phyloP scores from a whole-genome alignment of 805 yeast genomes.

The Candida loeiensis region DNA sequence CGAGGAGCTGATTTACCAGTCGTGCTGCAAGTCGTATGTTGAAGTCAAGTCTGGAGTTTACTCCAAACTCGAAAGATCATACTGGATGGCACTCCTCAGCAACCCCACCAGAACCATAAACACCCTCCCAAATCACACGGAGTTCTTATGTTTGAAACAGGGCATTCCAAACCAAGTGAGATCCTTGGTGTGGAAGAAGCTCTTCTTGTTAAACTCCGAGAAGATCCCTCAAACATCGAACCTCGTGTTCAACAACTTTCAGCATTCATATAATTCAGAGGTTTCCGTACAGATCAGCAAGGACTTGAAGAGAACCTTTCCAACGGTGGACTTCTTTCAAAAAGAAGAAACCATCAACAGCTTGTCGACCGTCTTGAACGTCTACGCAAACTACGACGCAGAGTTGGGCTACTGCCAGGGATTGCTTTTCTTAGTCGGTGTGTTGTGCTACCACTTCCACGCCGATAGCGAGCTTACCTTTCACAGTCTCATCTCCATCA shows the following conservation, averaged over 20 bases:
- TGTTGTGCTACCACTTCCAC: constrained; percentile 42
- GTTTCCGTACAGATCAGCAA: constrained; percentile 47
- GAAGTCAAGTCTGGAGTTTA: constrained; percentile 13
- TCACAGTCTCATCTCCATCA: constrained; percentile 51
- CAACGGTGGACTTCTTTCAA: constrained; percentile 47
- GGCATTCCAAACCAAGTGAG: constrained; percentile 46
- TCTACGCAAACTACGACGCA: constrained; percentile 59
- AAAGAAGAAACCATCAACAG: constrained; percentile 39
- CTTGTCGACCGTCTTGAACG: constrained; percentile 55
- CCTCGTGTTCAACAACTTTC: constrained; percentile 36
- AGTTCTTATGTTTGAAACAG: constrained; percentile 39
- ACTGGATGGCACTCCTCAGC: constrained; percentile 44
- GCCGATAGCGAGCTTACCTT: constrained; percentile 40
- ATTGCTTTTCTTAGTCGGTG: constrained; percentile 58
- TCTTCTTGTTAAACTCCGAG: constrained; percentile 29
- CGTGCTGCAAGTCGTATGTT: constrained; percentile 27
- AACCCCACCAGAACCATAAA: constrained; percentile 43
- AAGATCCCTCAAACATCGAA: constrained; percentile 33
- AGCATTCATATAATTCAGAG: constrained; percentile 39
- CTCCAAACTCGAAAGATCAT: constrained; percentile 34
- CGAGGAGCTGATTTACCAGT: constrained; percentile 10
- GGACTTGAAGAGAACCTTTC: constrained; percentile 60
- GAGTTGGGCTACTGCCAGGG: constrained; percentile 73
- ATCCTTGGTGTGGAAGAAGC: constrained; percentile 42
- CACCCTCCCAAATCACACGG: constrained; percentile 47